Conservation (phyloP, 352 stramenopile species). For the Labyrinthula sp. region DNA sequence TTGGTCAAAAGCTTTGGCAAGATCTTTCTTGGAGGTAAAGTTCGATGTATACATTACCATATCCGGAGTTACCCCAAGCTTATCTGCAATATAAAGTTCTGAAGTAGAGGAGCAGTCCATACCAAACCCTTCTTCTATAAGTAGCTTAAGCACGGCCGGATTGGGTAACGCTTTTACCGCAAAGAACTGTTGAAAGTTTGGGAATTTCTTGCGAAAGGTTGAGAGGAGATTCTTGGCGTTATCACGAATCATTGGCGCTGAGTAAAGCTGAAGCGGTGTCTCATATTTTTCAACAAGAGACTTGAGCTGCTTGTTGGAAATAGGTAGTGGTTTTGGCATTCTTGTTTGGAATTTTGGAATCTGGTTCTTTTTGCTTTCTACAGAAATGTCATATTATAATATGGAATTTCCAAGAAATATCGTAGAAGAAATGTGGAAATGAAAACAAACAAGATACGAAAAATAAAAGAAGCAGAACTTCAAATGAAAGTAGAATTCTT, state of each 20-base stretch:
- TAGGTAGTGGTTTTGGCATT: conserved; percentile 18
- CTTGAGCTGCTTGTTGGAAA: conserved; percentile 37
- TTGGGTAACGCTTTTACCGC: conserved; percentile 66
- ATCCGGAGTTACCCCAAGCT: conserved; percentile 48
- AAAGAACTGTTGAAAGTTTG: conserved; percentile 59
- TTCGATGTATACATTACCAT: conserved; percentile 65
- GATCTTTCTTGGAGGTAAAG: conserved; percentile 54
- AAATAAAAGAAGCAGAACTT: too few species aligned
- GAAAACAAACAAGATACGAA: too few species aligned
- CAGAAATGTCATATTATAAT: too few species aligned
- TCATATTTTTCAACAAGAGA: conserved; percentile 47
- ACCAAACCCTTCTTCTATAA: conserved; percentile 53
- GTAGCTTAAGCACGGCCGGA: conserved; percentile 54
- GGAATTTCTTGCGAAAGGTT: conserved; percentile 51
- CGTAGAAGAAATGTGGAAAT: too few species aligned
- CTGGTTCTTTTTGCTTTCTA: too few species aligned
- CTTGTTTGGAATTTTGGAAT: too few species aligned
- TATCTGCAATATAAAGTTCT: conserved; percentile 50
- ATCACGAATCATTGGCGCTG: conserved; percentile 52
- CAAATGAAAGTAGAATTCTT: too few species aligned
- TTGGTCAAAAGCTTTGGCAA: conserved; percentile 48
- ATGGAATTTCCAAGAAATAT: too few species aligned
- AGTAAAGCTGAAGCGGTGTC: conserved; percentile 62
- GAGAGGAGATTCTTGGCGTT: conserved; percentile 47
- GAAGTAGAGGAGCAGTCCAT: conserved; percentile 62